Conservation (phyloP, 176 grass and related monocot species). For the Chrysopogon serrulatus region DNA sequence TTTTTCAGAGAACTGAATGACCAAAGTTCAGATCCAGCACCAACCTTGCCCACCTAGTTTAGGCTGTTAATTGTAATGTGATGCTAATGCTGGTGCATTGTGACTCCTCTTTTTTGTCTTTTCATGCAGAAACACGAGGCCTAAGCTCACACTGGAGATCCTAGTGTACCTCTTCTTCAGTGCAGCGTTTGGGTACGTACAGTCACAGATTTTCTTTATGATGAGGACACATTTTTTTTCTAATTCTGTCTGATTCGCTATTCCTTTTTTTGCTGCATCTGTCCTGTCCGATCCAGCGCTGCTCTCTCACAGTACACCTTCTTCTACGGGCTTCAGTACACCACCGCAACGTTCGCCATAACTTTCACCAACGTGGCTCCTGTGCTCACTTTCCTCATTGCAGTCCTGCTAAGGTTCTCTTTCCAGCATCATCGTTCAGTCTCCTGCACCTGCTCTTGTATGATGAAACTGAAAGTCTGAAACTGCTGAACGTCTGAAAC, state of each 20-base stretch:
- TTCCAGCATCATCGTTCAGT: neutral
- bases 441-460: neutral
- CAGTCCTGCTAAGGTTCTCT: conserved; percentile 45
- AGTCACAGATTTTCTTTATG: neutral
- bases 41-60: neutral
- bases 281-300: conserved; percentile 37
- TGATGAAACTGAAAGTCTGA: neutral
- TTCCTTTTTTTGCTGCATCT: neutral
- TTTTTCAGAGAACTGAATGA: neutral
- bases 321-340: conserved; percentile 72
- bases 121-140: conserved; percentile 61
- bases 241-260: neutral
- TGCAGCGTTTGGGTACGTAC: conserved; percentile 83
- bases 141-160: conserved; percentile 80
- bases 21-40: neutral
- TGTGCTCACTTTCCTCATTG: conserved; percentile 80
- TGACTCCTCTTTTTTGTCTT: neutral
- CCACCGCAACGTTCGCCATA: conserved; percentile 75
- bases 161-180: conserved; percentile 88
- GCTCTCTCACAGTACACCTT: conserved; percentile 78
- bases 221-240: neutral
- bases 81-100: neutral
- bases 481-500: neutral
- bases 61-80: neutral
- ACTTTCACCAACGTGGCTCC: conserved; percentile 83